phyloP scores from a whole-genome alignment of 2,329 filamentous ascomycete genomes.

The Nannizziopsis arthrosporioides region DNA sequence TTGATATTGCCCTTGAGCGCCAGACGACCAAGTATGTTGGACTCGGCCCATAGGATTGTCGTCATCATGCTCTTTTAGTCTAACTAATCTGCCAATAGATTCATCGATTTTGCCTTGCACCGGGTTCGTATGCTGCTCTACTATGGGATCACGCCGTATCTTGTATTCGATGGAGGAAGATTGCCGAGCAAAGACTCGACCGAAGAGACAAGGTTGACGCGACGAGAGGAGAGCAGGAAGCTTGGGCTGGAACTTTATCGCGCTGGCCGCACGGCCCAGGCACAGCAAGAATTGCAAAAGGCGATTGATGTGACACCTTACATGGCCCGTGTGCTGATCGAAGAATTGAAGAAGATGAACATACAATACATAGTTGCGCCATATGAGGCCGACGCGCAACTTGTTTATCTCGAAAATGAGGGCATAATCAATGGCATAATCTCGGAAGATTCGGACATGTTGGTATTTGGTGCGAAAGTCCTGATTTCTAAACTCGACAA shows the following conservation, averaged over 20 bases:
- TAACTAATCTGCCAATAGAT: slow-evolving; percentile 41
- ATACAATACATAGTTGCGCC: slow-evolving; percentile 88
- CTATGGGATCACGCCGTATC: slow-evolving; percentile 85
- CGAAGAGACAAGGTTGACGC: slow-evolving; percentile 63
- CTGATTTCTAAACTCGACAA: slow-evolving; percentile 89
- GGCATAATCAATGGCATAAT: slow-evolving; percentile 78
- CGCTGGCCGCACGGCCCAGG: slow-evolving; percentile 68
- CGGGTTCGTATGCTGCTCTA: slow-evolving; percentile 88
- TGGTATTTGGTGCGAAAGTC: slow-evolving; percentile 87
- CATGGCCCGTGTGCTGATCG: slow-evolving; percentile 86
- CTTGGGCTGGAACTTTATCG: slow-evolving; percentile 66
- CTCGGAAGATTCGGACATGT: slow-evolving; percentile 89
- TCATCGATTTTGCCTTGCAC: slow-evolving; percentile 79
- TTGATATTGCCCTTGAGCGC: slow-evolving; percentile 78
- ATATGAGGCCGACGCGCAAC: slow-evolving; percentile 94
- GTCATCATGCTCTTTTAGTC: neutral
- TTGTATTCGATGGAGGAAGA: slow-evolving; percentile 93
- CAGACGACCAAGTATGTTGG: slow-evolving; percentile 67
- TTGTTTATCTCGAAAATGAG: slow-evolving; percentile 81
- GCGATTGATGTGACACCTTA: slow-evolving; percentile 89
- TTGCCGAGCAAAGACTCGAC: slow-evolving; percentile 87
- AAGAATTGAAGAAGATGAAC: slow-evolving; percentile 69
- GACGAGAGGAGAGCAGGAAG: slow-evolving; percentile 64
- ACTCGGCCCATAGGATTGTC: neutral
- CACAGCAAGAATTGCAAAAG: slow-evolving; percentile 81